Evolutionary conservation across 2,329 filamentous ascomycete genomes (phyloP), one percentile per base, ranked within the genome.

Genomic region (Mycocentrospora acerina): DNA sequence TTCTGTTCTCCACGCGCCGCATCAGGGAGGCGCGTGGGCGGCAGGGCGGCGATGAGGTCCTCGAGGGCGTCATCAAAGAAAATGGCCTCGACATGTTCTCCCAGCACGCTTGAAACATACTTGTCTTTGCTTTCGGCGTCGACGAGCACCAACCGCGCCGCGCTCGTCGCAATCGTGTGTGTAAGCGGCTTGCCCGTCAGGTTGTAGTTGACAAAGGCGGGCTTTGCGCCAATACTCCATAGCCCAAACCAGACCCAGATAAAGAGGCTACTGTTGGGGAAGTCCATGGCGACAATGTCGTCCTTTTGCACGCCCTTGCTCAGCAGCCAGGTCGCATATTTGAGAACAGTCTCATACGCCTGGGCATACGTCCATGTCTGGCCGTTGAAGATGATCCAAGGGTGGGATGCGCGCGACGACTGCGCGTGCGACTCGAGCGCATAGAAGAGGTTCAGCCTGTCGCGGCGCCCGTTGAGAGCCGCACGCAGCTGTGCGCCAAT

Each of bases 391-490:
- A 67, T 62, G 27, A 69, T 55, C 48, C 57, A 68, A 1, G 57
- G 14, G 10, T 59, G 55, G 28, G 60, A 42, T 12, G 48, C 47
- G n/a, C 53, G 54, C 12, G 54, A 42, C 7, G 58, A 50, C 30
- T 58, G 46, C 9, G 59, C 62, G n/a, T 60, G 60, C 8, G 46
- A 29, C 42, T 67, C 60, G 40, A 69, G 60, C 24, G 48, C 42
- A 42, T 67, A 63, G 46, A 64, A 68, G 34, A 81, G 67, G 57
- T 82, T 91, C 42, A 88, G 62, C 19, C 77, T 77, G 53, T 85
- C 84, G 24, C 68, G 71, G 29, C 72, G 74, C 55, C 82, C 74
- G 46, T 76, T 73, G 44, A 72, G 62, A 7, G 64, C 59, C 30
- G 73, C 63, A 13, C 67, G 69, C 27, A 76, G 44, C 10, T 71